Percentiles rank a stretch among this genome's conserved stretches.
Evolutionary conservation across 805 yeast species (phyloP).

Genomic region (Isabelozyma pseudorhagii): DNA sequence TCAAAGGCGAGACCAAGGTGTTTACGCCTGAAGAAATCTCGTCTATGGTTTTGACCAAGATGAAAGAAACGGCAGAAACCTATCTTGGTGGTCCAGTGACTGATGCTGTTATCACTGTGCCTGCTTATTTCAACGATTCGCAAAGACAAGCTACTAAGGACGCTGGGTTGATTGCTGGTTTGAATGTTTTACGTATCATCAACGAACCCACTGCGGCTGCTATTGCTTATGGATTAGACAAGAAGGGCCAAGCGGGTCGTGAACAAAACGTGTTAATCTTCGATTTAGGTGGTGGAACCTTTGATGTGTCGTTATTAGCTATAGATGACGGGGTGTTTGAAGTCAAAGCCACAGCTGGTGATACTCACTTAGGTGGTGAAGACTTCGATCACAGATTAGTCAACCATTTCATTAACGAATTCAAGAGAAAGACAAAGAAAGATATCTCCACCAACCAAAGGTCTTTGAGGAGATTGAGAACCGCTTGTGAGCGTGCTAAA

Average conservation of each 20-base stretch:
- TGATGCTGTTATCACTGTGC: conserved; percentile 44
- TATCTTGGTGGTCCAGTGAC: conserved; percentile 79
- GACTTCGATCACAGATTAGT: conserved; percentile 90
- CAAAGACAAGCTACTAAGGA: conserved; percentile 46
- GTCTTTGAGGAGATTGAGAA: conserved; percentile 90
- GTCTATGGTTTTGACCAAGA: conserved; percentile 86
- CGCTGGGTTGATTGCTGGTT: conserved; percentile 46
- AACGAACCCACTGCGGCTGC: conserved; percentile 48
- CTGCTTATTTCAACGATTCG: conserved; percentile 43
- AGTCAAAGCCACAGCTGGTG: conserved; percentile 93
- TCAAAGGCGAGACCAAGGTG: conserved; percentile 81
- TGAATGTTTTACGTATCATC: conserved; percentile 41
- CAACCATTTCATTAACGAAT: conserved; percentile 84
- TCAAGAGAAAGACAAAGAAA: conserved; percentile 88
- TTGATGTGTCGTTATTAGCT: conserved; percentile 83
- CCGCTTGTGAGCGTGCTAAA: conserved; percentile 98
- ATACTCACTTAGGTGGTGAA: conserved; percentile 97
- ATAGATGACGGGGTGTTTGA: conserved; percentile 92
- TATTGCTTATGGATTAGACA: conserved; percentile 41
- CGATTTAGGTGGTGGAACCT: conserved; percentile 98
- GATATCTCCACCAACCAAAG: conserved; percentile 79
- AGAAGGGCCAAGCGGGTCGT: conserved; percentile 39
- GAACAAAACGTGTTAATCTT: conserved; percentile 90
- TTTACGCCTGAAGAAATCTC: conserved; percentile 95
- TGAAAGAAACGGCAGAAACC: conserved; percentile 93